These are phyloP conservation scores for Tetracentron sinense DNA, from an alignment of 164 flowering plant genomes.

Conservation along the genomic window DNA sequence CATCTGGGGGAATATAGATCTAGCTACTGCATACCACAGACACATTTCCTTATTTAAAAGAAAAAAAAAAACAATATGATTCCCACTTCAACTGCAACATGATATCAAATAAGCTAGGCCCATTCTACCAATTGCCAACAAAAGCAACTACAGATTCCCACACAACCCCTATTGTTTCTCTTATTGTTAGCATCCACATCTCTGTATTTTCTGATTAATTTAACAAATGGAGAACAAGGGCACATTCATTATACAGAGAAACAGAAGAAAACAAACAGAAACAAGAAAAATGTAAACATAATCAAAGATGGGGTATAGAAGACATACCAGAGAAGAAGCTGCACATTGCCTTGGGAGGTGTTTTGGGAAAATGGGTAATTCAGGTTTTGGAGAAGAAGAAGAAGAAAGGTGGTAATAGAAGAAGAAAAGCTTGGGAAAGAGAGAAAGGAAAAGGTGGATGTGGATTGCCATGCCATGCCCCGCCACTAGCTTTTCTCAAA, in stretches of 20 bases:
- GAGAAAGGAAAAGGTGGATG: conserved; percentile 24
- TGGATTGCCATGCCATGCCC: conserved; percentile 38
- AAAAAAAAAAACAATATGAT: neutral
- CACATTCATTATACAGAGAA: neutral
- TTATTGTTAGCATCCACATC: conserved; percentile 9
- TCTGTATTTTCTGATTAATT: neutral
- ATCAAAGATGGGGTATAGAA: neutral
- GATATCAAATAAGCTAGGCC: conserved; percentile 4
- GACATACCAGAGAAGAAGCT: conserved; percentile 20
- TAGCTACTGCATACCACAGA: neutral
- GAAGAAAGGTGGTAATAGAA: conserved; percentile 12
- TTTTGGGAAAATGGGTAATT: conserved; percentile 15
- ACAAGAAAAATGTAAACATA: neutral
- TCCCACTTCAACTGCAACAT: neutral
- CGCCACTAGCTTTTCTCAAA: conserved; percentile 24
- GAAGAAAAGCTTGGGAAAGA: conserved; percentile 20
- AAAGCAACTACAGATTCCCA: neutral
- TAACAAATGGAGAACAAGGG: conserved; percentile 1
- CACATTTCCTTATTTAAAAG: neutral
- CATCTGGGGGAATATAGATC: neutral
- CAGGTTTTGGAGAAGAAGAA: conserved; percentile 6
- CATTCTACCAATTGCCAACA: conserved; percentile 1
- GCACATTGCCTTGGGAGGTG: conserved; percentile 1
- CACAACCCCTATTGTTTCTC: neutral
- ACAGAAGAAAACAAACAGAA: conserved; percentile 5